Conservation (phyloP, 2,329 filamentous ascomycete species). For the Elsinoe batatas region DNA sequence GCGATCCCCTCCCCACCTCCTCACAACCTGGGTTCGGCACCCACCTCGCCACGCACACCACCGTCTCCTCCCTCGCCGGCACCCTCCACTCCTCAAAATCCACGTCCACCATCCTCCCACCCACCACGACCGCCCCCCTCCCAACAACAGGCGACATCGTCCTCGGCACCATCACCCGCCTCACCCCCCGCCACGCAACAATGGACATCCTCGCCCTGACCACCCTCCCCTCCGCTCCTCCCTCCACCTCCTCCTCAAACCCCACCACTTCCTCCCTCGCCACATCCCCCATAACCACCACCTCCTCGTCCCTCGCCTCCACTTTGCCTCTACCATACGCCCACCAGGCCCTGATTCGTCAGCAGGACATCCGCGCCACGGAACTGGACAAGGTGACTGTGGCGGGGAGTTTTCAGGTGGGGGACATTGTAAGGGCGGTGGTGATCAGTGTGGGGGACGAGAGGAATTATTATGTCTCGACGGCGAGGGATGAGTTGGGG, state of each 20-base stretch:
- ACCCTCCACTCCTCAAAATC: slow-evolving; percentile 42
- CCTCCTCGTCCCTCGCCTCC: neutral
- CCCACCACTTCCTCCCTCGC: slow-evolving; percentile 29
- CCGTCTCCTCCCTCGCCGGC: slow-evolving; percentile 77
- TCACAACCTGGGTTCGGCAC: slow-evolving; percentile 67
- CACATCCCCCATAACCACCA: neutral
- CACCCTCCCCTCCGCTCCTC: slow-evolving; percentile 29
- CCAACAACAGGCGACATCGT: slow-evolving; percentile 74
- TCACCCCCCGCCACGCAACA: slow-evolving; percentile 74
- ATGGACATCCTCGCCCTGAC: slow-evolving; percentile 73
- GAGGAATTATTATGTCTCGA: slow-evolving; percentile 89
- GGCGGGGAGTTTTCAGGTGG: slow-evolving; percentile 81
- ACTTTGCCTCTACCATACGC: slow-evolving; percentile 19
- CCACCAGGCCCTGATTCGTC: slow-evolving; percentile 27
- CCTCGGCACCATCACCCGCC: slow-evolving; percentile 73
- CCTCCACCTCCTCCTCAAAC: neutral
- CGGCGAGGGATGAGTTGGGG: slow-evolving; percentile 80
- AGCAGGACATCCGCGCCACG: slow-evolving; percentile 83
- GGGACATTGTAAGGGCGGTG: slow-evolving; percentile 78
- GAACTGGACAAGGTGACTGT: slow-evolving; percentile 94
- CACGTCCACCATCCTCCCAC: slow-evolving; percentile 31
- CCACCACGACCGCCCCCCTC: slow-evolving; percentile 52
- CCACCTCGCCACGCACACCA: slow-evolving; percentile 63
- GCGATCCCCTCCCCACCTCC: slow-evolving; percentile 64
- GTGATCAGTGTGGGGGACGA: slow-evolving; percentile 85